These are phyloP conservation scores for Colletotrichum scovillei DNA, from an alignment of 2,329 filamentous ascomycete species.

Conservation along the genomic window DNA sequence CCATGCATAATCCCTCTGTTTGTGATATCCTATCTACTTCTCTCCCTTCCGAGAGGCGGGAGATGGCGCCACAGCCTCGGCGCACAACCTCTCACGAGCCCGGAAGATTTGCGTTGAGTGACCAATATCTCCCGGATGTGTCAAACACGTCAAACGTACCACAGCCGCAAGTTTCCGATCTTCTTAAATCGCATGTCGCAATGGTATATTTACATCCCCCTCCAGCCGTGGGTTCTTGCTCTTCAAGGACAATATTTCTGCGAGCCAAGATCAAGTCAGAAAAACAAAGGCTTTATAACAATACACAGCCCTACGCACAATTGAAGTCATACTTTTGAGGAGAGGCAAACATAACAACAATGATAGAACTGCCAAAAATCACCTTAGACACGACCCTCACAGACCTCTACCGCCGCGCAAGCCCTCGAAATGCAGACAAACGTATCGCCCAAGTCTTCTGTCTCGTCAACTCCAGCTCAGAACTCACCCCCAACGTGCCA, in stretches of 20 bases:
- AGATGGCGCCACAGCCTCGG: neutral
- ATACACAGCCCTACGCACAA: no score
- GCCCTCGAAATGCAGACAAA: conserved; percentile 37
- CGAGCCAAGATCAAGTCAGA: no score
- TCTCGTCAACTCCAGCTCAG: conserved; percentile 41
- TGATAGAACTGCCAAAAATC: conserved; percentile 43
- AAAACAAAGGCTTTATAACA: no score
- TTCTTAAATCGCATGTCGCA: no score
- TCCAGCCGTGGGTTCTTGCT: no score
- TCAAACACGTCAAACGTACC: no score
- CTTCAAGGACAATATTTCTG: no score
- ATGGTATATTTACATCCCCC: no score
- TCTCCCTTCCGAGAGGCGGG: neutral
- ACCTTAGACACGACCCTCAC: conserved; percentile 48
- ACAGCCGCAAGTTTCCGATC: no score
- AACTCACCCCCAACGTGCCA: conserved; percentile 43
- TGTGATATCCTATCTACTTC: neutral
- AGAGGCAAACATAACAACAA: neutral
- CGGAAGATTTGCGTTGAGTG: conserved; percentile 4
- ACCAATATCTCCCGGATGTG: no score
- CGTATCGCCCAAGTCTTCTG: conserved; percentile 46
- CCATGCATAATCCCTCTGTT: neutral
- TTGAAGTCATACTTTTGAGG: no score
- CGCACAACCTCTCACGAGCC: neutral
- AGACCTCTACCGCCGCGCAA: conserved; percentile 46